phyloP scores from a whole-genome alignment of 2,329 filamentous ascomycete genomes.

The Beauveria medogensis region DNA sequence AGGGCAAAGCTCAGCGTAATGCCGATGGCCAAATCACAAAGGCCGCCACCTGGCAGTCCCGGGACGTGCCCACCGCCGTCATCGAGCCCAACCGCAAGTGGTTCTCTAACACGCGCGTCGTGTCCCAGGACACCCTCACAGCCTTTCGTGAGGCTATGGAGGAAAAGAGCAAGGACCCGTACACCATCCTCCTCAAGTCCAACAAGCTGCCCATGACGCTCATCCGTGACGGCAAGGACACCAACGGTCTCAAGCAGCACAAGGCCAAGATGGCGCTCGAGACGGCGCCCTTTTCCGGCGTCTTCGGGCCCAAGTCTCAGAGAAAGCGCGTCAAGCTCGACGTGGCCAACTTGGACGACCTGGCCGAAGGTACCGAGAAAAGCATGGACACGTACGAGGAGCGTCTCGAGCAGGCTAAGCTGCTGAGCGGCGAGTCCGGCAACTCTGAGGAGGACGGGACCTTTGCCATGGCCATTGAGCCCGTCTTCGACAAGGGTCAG shows the following conservation, averaged over 20 bases:
- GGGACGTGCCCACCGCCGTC: conserved; percentile 71
- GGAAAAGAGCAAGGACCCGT: conserved; percentile 82
- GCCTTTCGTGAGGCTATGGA: conserved; percentile 89
- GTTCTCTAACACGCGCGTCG: conserved; percentile 89
- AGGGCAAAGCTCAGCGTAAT: conserved; percentile 75
- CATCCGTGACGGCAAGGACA: conserved; percentile 68
- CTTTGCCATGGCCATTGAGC: conserved; percentile 61
- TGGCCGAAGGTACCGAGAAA: conserved; percentile 71
- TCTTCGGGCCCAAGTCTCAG: conserved; percentile 89
- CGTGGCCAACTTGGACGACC: conserved; percentile 71
- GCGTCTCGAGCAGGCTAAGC: conserved; percentile 65
- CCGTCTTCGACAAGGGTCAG: conserved; percentile 91
- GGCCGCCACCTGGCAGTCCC: conserved; percentile 75
- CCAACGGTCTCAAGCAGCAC: conserved; percentile 85
- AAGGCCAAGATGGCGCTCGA: conserved; percentile 90
- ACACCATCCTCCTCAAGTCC: conserved; percentile 88
- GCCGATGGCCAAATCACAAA: conserved; percentile 76
- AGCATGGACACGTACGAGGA: conserved; percentile 78
- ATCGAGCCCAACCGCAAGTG: conserved; percentile 96
- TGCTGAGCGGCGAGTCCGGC: conserved; percentile 64
- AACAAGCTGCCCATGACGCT: conserved; percentile 96
- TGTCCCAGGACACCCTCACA: conserved; percentile 79
- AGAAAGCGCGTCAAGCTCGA: conserved; percentile 86
- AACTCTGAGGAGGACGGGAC: conserved; percentile 40
- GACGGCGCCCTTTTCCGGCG: conserved; percentile 74